Percentiles rank a stretch among this genome's conserved stretches.
Conservation (phyloP, 2,329 filamentous ascomycete genomes). For the Colletotrichum lentis region DNA sequence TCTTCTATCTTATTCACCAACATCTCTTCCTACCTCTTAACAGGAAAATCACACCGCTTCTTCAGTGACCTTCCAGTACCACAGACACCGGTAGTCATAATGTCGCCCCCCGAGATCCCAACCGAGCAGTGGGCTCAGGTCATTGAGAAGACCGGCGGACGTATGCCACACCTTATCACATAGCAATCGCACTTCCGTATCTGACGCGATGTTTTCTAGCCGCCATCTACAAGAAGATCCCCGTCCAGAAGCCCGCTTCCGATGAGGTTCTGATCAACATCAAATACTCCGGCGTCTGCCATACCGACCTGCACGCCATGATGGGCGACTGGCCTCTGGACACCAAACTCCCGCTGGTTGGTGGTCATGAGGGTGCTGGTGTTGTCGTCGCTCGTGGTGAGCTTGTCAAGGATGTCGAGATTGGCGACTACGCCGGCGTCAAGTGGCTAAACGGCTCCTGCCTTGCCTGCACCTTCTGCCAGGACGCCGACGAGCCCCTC, state of each 20-base stretch:
- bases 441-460: constrained; percentile 95
- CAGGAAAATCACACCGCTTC: constrained; percentile 11
- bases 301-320: constrained; percentile 82
- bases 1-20: constrained; percentile 17
- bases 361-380: constrained; percentile 82
- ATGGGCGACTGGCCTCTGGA: constrained; percentile 88
- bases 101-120: constrained; percentile 61
- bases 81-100: constrained; percentile 10
- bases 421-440: constrained; percentile 87
- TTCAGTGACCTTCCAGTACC: background rate
- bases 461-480: constrained; percentile 83
- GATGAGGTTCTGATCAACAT: constrained; percentile 93
- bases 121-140: constrained; percentile 92
- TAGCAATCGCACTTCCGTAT: constrained; percentile 25
- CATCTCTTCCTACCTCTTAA: constrained; percentile 6
- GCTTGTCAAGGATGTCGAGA: constrained; percentile 77
- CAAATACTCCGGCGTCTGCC: constrained; percentile 90
- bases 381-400: constrained; percentile 81
- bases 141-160: constrained; percentile 79
- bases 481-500: constrained; percentile 80
- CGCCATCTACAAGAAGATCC: constrained; percentile 79
- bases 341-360: constrained; percentile 85
- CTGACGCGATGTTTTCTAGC: constrained; percentile 50
- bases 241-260: constrained; percentile 80
- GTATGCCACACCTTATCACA: constrained; percentile 52